phyloP scores from a whole-genome alignment of 805 yeast genomes.

The Cyberlindnera lachancei region DNA sequence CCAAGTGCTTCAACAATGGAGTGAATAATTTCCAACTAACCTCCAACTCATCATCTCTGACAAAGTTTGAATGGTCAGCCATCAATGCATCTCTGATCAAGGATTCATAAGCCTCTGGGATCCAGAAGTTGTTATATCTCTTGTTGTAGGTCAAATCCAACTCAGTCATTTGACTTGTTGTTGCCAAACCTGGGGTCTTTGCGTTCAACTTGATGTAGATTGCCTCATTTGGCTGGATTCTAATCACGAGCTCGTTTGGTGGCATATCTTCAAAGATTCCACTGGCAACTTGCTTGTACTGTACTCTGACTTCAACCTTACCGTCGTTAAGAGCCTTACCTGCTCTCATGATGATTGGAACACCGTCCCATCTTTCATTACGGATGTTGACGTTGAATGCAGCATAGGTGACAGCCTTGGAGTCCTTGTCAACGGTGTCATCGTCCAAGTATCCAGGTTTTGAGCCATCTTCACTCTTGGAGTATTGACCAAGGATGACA shows the following conservation, averaged over 20 bases:
- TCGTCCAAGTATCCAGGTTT: slow-evolving; percentile 93
- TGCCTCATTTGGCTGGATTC: slow-evolving; percentile 94
- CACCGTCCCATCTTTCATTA: slow-evolving; percentile 98
- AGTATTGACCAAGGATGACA: slow-evolving; percentile 83
- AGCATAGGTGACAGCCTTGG: slow-evolving; percentile 89
- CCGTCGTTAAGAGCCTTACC: slow-evolving; percentile 96
- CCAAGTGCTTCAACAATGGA: slow-evolving; percentile 77
- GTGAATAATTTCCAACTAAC: slow-evolving; percentile 91
- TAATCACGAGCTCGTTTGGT: slow-evolving; percentile 87
- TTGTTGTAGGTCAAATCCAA: slow-evolving; percentile 79
- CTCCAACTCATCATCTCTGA: slow-evolving; percentile 95
- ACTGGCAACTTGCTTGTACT: slow-evolving; percentile 77
- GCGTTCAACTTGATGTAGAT: slow-evolving; percentile 89
- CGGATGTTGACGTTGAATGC: slow-evolving; percentile 71
- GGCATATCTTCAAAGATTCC: slow-evolving; percentile 78
- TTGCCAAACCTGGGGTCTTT: slow-evolving; percentile 87
- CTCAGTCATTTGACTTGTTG: slow-evolving; percentile 77
- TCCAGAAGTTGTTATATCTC: slow-evolving; percentile 83
- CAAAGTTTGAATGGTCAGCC: slow-evolving; percentile 96
- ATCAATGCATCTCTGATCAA: slow-evolving; percentile 82
- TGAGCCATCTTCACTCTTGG: slow-evolving; percentile 72
- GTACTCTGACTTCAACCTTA: slow-evolving; percentile 91
- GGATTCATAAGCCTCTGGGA: slow-evolving; percentile 97
- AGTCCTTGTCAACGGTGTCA: slow-evolving; percentile 72
- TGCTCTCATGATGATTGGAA: slow-evolving; percentile 91